Percentiles rank a stretch among this genome's conserved stretches.
Evolutionary conservation across 352 stramenopile genomes (phyloP).

Genomic region (Globisporangium apiculatum): DNA sequence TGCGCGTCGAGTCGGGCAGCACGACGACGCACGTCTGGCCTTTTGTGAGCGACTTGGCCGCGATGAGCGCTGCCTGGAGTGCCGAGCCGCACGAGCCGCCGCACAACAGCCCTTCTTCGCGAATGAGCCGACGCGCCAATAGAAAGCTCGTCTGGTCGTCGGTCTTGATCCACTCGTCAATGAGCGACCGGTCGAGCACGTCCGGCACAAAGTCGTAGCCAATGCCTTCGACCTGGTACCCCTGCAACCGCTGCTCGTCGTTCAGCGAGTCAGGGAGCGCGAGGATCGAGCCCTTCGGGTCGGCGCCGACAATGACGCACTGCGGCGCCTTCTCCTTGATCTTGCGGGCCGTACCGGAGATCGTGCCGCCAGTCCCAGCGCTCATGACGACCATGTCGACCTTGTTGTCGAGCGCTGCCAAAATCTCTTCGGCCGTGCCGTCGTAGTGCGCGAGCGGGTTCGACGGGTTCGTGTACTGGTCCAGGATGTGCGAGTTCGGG

Average conservation of each 20-base stretch:
- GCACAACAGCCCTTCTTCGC: constrained; percentile 92
- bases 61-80: constrained; percentile 75
- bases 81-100: constrained; percentile 90
- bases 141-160: constrained; percentile 93
- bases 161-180: constrained; percentile 94
- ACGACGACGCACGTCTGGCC: constrained; percentile 93
- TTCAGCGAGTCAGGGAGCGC: constrained; percentile 89
- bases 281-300: constrained; percentile 91
- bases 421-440: constrained; percentile 92
- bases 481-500: constrained; percentile 92
- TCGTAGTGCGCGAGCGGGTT: constrained; percentile 96
- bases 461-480: constrained; percentile 94
- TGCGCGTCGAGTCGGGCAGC: constrained; percentile 92
- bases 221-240: constrained; percentile 94
- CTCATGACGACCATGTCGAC: constrained; percentile 94
- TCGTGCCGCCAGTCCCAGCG: constrained; percentile 93
- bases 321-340: constrained; percentile 89
- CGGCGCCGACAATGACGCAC: constrained; percentile 83
- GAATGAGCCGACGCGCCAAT: constrained; percentile 91
- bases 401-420: constrained; percentile 88
- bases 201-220: constrained; percentile 96
- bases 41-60: constrained; percentile 63
- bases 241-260: constrained; percentile 80
- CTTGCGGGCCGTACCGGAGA: constrained; percentile 91
- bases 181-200: constrained; percentile 88